Evolutionary conservation across 169 alveolate genomes (phyloP), one percentile per base, ranked within the genome.

Genomic region (Plasmodium relictum): DNA sequence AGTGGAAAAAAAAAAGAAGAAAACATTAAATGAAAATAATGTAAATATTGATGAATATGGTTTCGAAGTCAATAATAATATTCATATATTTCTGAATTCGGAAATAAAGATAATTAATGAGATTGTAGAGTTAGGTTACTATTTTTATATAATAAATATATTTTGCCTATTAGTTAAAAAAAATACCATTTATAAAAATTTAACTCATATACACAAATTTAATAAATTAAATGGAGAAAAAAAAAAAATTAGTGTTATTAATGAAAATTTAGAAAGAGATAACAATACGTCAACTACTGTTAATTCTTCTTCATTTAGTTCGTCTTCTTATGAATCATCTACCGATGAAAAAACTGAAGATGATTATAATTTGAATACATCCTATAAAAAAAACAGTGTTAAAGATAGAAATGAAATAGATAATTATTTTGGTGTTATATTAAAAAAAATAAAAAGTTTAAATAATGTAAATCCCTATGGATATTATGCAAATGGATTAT

Each of bases 401-500:
- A 88, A 90, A 42, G 76, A 62, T 12, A 73, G 56, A 12, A 61
- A 73, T 16, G 73, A 76, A 74, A 72, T 87, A 18, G 88, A 62
- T 26, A 93, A 91, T 41, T 74, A 93, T 73, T 62, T 70, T 68
- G 92, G 88, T 37, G 92, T 78, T 9, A 69, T 88, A 24, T 89
- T 86, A 56, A 74, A 56, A 72, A 76, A 72, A 41, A 68, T 73
- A 61, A 86, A 89, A 72, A 71, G 92, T 22, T 14, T 73, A 18
- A 62, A 89, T 76, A 62, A 59, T 70, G 88, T 48, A 20, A 45
- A 74, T n/a, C 93, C 89, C 9, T 74, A 88, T 44, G 94, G 94
- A 31, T 88, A 89, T 73, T 94, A 94, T 56, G 87, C 93, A 31
- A 74, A 66, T 58, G 94, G 94, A 22, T 54, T 92, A 69, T 52